These are phyloP conservation scores for Mycena venus DNA, from an alignment of 768 basidiomycete species.

Conservation along the genomic window DNA sequence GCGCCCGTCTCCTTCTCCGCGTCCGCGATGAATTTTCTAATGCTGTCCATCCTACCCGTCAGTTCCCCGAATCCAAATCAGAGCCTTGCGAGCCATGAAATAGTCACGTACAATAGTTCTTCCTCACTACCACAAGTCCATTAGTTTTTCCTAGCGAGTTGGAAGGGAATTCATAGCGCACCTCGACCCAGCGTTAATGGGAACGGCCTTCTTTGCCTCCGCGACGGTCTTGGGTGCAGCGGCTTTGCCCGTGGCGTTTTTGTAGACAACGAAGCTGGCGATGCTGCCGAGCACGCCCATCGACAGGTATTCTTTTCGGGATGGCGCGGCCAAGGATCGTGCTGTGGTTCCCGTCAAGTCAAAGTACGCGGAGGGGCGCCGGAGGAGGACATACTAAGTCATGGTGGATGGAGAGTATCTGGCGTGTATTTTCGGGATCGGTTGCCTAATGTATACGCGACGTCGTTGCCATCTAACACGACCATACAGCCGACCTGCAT, in stretches of 20 bases:
- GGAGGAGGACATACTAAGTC: constrained; percentile 35
- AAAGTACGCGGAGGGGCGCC: background rate
- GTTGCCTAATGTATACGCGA: background rate
- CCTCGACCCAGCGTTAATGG: constrained; percentile 77
- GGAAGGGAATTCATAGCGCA: constrained; percentile 59
- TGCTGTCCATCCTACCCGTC: constrained; percentile 69
- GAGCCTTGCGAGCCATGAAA: constrained; percentile 28
- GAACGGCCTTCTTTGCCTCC: constrained; percentile 74
- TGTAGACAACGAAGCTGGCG: constrained; percentile 65
- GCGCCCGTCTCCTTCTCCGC: constrained; percentile 82
- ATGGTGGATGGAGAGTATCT: constrained; percentile 20
- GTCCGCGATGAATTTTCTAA: constrained; percentile 83
- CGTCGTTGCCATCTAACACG: background rate
- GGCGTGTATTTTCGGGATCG: background rate
- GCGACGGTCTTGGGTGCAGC: constrained; percentile 60
- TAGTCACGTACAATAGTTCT: constrained; percentile 80
- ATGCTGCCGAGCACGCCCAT: constrained; percentile 73
- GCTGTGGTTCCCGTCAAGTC: constrained; percentile 53
- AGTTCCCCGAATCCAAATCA: constrained; percentile 55
- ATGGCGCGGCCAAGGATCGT: constrained; percentile 83
- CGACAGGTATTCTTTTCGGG: constrained; percentile 85
- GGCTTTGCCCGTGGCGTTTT: constrained; percentile 43
- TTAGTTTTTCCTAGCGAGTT: constrained; percentile 17
- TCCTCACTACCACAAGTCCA: constrained; percentile 75
- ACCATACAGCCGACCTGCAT: background rate